Conservation (phyloP, 176 grass and related monocot species). For the Eleusine coracana region DNA sequence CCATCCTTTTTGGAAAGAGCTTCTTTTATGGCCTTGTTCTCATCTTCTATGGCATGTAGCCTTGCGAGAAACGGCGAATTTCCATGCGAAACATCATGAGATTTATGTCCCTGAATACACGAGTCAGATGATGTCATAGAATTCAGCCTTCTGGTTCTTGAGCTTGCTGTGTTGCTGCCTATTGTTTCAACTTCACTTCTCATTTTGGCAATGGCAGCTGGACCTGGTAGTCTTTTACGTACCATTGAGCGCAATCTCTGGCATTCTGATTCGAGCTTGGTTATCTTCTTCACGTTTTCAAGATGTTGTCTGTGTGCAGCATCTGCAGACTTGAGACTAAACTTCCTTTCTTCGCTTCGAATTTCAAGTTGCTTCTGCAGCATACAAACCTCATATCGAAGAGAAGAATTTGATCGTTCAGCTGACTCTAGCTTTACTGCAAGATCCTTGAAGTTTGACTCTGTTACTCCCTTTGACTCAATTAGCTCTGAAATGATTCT, state of each 20-base stretch:
- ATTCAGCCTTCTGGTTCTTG: slow-evolving; percentile 50
- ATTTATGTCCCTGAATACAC: slow-evolving; percentile 27
- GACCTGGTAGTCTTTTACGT: slow-evolving; percentile 86
- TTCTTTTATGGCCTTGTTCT: slow-evolving; percentile 88
- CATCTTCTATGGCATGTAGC: slow-evolving; percentile 62
- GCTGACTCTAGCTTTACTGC: slow-evolving; percentile 52
- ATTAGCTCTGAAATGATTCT: slow-evolving; percentile 58
- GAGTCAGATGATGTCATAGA: slow-evolving; percentile 24
- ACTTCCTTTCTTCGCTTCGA: slow-evolving; percentile 84
- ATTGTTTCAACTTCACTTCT: slow-evolving; percentile 87
- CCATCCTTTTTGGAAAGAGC: slow-evolving; percentile 71
- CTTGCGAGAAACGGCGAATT: slow-evolving; percentile 66
- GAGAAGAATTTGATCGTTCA: slow-evolving; percentile 77
- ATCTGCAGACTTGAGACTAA: slow-evolving; percentile 86
- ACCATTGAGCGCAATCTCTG: slow-evolving; percentile 85
- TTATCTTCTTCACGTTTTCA: slow-evolving; percentile 80
- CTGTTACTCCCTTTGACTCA: slow-evolving; percentile 58
- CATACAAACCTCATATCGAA: slow-evolving; percentile 92
- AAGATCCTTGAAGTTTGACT: slow-evolving; percentile 59
- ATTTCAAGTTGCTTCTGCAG: slow-evolving; percentile 96
- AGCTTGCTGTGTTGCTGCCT: slow-evolving; percentile 24
- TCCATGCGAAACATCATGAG: slow-evolving; percentile 43
- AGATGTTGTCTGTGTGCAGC: slow-evolving; percentile 83
- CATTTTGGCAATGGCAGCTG: slow-evolving; percentile 91
- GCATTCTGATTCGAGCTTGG: slow-evolving; percentile 91